Base-by-base conservation (phyloP, 148 eudicot species). In the Silene latifolia region DNA sequence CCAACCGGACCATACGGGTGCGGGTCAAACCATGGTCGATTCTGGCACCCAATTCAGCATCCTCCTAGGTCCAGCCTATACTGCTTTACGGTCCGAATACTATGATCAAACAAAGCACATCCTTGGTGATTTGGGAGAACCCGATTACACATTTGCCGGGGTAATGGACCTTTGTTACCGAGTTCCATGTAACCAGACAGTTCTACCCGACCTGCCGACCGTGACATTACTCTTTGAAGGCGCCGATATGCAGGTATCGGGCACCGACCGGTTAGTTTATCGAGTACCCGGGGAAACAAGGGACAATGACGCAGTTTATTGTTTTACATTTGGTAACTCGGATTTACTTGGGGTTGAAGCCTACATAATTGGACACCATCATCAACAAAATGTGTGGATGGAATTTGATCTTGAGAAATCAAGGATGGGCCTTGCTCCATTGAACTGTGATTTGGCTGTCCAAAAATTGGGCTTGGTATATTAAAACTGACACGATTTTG, bases 31-130 rank as follows among this genome's bases (percentile, higher is more conserved):
- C 42, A 84, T 84, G 87, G 85, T 84, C 0, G 87, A 84, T 54
- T 84, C 87, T 2, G 97, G 97, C 13, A 91, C 97, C 48, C 97
- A 91, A 57, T 91, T 87, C 77, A 86, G 91, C 0, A 85, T 89
- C 79, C 82, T 91, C 1, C 87, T 91, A 6, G 97, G 91, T 0
- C 86, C 88, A 20, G 97, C 71, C 10, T 91, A 91, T 81, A 79
- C 79, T 27, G 86, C 83, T 0, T 63, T 91, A n/a, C 77, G 73
- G 42, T 75, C 80, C 77, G 95, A 90, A 72, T 85, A 82, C 72
- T 64, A 79, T 19, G 82, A 82, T 70, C 87, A 85, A 48, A 85
- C 87, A 11, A 56, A n/a, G 7, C 47, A 72, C 27, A 27, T 63
- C 12, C 77, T 85, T 11, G 79, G 73, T 54, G 81, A 74, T 8